Evolutionary conservation across 2,329 filamentous ascomycete species (phyloP), one percentile per base, ranked within the genome.

Genomic region (Conoideocrella luteorostrata): DNA sequence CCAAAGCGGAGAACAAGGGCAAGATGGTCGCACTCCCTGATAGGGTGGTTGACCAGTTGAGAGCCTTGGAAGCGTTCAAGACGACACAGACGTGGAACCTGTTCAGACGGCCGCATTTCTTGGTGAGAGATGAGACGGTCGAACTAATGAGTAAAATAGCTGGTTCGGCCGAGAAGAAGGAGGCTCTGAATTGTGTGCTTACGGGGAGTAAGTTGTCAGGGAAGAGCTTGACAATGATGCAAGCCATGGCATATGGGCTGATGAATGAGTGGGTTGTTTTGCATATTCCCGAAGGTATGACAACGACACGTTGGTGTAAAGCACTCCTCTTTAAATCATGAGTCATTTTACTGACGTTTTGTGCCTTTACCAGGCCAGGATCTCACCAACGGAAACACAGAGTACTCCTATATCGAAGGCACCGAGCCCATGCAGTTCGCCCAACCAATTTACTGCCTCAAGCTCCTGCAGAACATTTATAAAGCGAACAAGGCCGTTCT

Each of bases 51-150:
- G 89, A 95, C 67, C 79, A 84, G 62, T 71, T 98, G 68, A 78
- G 89, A 56, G 77, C 82, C n/a, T 74, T 86, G 43, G 87, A 95
- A 60, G 89, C 88, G 4, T 98, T 98, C 74, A 95, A 95, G 76
- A 74, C 81, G 18, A 86, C 81, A 20, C 93, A 97, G 73, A 82
- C 78, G 51, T 98, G 93, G 90, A 78, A 75, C 47, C 69, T 95
- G 56, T 98, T 97, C 67, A 73, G 87, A 54, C 77, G 81, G 52
- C 93, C 93, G 21, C 86, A 86, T 44, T 78, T 84, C 43, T 69
- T 98, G 59, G 70, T 95, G 49, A 78, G 90, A 54, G 72, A 77
- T 46, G 88, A 96, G 70, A 86, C 85, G n/a, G 69, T 86, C 32
- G 75, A 86, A 47, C 56, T 96, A 56, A 76, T 78, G n/a, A 71